Percentiles rank a stretch among this genome's conserved stretches.
These are phyloP conservation scores for Epichloe elymi DNA, from an alignment of 2,329 filamentous ascomycete species.

Conservation along the genomic window DNA sequence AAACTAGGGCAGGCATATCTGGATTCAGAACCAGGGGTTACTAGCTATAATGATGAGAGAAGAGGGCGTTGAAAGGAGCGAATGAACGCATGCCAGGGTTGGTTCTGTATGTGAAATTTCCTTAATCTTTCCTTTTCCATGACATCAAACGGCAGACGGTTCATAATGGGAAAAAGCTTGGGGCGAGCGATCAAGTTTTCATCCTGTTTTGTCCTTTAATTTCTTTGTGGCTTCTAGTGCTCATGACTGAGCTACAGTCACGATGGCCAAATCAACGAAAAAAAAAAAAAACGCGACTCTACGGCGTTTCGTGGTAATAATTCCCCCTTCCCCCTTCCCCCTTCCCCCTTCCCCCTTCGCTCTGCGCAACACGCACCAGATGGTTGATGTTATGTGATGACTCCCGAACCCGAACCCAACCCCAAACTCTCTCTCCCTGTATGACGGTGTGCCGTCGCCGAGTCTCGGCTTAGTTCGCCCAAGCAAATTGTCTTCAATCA, in stretches of 20 bases:
- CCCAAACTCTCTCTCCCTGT: no score
- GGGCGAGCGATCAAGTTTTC: neutral
- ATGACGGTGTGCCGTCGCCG: no score
- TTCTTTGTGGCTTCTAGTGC: no score
- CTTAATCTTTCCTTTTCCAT: neutral
- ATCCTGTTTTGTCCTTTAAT: neutral
- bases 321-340: no score
- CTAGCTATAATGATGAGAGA: neutral
- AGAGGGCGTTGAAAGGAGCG: constrained; percentile 1
- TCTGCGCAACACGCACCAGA: neutral
- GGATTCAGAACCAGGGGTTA: neutral
- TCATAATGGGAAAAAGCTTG: neutral
- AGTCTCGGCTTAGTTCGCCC: no score
- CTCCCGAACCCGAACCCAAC: no score
- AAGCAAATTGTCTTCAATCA: no score
- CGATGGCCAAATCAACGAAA: neutral
- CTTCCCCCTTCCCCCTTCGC: no score
- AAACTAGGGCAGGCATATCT: neutral
- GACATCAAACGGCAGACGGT: neutral
- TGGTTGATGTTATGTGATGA: neutral
- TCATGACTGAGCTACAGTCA: neutral
- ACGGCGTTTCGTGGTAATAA: neutral
- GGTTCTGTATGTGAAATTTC: neutral
- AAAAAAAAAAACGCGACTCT: no score
- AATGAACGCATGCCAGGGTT: neutral